Evolutionary conservation across 1,139 yeast genomes (phyloP).

Genomic region (Geotrichum reessii): DNA sequence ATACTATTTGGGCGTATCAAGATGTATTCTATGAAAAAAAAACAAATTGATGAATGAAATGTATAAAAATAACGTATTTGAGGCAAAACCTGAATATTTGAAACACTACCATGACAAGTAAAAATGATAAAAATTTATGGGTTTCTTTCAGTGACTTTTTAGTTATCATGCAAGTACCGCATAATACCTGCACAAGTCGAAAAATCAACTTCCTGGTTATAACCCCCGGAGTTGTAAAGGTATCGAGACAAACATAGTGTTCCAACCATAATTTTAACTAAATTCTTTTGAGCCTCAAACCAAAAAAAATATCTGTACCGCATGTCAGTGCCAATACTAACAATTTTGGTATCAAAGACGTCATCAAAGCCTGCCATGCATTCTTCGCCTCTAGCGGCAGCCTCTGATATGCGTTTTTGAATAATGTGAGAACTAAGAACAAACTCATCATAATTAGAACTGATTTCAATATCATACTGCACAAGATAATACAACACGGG

Average conservation of each 20-base stretch:
- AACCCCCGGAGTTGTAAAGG: background rate
- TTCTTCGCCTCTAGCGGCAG: background rate
- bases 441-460: background rate
- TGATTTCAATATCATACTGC: background rate
- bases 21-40: background rate
- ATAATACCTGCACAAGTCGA: background rate
- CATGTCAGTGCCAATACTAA: background rate
- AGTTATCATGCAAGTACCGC: background rate
- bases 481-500: background rate
- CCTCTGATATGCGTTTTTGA: background rate
- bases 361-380: background rate
- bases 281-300: background rate
- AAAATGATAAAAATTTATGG: no score
- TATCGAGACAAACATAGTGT: background rate
- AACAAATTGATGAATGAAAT: background rate
- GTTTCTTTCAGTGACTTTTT: background rate
- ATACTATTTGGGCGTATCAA: background rate
- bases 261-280: background rate
- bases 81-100: background rate
- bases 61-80: background rate
- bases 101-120: no score
- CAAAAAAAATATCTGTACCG: background rate
- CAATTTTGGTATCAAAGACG: background rate
- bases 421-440: background rate
- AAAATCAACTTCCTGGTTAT: background rate